These are phyloP conservation scores for Datura wrightii DNA, from an alignment of 257 asterid species.

Conservation along the genomic window DNA sequence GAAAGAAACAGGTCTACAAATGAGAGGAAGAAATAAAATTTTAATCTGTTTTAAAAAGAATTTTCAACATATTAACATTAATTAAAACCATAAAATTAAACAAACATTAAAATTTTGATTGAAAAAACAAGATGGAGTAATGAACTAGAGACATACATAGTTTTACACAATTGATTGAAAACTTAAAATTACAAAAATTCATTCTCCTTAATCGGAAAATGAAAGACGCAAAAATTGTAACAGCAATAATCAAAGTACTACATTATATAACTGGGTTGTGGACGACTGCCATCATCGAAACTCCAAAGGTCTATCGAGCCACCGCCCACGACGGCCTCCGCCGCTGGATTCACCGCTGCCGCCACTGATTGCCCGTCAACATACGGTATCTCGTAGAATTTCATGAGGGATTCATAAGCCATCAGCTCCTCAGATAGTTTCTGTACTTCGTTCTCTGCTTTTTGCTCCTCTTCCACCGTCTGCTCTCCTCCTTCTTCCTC, in stretches of 20 bases:
- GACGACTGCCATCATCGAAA: constrained; percentile 56
- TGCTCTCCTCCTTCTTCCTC: neutral
- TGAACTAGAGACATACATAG: neutral
- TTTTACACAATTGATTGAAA: neutral
- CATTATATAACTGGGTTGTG: neutral
- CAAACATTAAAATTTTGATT: no score
- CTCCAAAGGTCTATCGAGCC: constrained; percentile 69
- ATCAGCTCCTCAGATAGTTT: constrained; percentile 74
- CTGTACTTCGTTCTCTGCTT: constrained; percentile 49
- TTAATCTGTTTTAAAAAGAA: no score
- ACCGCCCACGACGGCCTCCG: constrained; percentile 48
- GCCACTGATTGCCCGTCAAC: constrained; percentile 73
- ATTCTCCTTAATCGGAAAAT: neutral
- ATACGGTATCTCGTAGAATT: constrained; percentile 82
- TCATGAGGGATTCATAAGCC: constrained; percentile 83
- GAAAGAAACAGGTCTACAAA: no score
- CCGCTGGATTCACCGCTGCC: constrained; percentile 43
- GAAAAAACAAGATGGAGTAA: neutral
- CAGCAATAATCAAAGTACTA: neutral
- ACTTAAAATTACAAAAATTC: neutral
- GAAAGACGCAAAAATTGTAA: neutral
- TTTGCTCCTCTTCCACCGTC: neutral
- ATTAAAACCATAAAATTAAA: no score
- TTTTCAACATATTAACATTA: no score
- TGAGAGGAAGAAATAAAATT: no score